A percentile compares a stretch with the other conserved stretches of the same genome.
Conservation (phyloP, 305 asterid genomes). For the Ilex paraguariensis region DNA sequence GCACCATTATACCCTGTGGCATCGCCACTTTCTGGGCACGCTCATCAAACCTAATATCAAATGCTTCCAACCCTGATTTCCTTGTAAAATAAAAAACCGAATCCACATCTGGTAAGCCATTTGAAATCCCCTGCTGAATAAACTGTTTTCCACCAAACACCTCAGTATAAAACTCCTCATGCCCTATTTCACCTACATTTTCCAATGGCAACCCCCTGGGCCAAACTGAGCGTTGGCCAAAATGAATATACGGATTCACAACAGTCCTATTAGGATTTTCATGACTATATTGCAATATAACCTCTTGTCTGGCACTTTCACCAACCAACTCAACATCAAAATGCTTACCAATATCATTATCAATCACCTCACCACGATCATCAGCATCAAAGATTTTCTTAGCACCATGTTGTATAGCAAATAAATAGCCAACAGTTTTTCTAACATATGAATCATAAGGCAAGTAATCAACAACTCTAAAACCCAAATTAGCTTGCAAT, state of each 20-base stretch:
- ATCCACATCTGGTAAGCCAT: conserved; percentile 1
- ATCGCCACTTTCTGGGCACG: background rate
- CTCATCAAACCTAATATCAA: background rate
- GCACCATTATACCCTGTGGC: conserved; percentile 1
- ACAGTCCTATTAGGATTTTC: too few relatives aligned
- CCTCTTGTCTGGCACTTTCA: background rate
- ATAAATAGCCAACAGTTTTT: too few relatives aligned
- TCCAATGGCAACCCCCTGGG: background rate
- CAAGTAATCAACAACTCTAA: too few relatives aligned
- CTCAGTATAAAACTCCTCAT: conserved; percentile 2
- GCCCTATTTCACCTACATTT: background rate
- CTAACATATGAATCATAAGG: too few relatives aligned
- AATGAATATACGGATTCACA: conserved; percentile 2
- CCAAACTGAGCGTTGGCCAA: background rate
- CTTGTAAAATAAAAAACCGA: background rate
- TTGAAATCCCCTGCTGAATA: background rate
- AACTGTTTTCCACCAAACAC: background rate
- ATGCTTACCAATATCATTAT: too few relatives aligned
- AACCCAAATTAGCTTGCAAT: too few relatives aligned
- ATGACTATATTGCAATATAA: background rate
- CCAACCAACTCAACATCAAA: background rate
- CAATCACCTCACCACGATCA: too few relatives aligned
- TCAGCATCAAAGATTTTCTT: too few relatives aligned
- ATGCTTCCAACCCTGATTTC: background rate
- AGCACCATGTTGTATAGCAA: too few relatives aligned